Percentiles rank a stretch among this genome's conserved stretches.
These are phyloP conservation scores for Epichloe hybrida DNA, from an alignment of 2,329 filamentous ascomycete genomes.

Conservation along the genomic window DNA sequence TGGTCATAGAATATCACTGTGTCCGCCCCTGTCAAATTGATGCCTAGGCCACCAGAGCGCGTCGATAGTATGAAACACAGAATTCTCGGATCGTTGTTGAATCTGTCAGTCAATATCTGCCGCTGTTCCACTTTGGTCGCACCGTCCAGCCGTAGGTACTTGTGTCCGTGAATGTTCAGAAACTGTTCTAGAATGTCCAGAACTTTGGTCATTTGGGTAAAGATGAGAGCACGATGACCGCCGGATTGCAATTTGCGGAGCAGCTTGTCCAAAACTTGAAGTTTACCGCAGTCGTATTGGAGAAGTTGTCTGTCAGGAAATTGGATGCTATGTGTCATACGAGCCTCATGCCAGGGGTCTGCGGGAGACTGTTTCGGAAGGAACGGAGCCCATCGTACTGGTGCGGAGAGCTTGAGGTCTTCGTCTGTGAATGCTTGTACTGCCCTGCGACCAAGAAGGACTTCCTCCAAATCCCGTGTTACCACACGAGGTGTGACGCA, in stretches of 20 bases:
- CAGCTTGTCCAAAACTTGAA: constrained; percentile 77
- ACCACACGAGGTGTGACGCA: constrained; percentile 86
- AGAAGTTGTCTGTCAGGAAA: constrained; percentile 94
- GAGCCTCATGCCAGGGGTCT: constrained; percentile 87
- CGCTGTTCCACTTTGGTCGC: constrained; percentile 91
- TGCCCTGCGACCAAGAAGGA: constrained; percentile 50
- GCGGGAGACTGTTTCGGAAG: constrained; percentile 40
- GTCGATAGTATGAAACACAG: constrained; percentile 92
- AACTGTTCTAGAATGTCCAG: constrained; percentile 96
- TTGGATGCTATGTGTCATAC: constrained; percentile 85
- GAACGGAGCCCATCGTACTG: constrained; percentile 40
- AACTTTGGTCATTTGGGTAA: constrained; percentile 99
- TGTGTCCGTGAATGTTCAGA: constrained; percentile 93
- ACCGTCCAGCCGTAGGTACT: constrained; percentile 92
- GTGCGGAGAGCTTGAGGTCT: constrained; percentile 44
- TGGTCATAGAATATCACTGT: constrained; percentile 98
- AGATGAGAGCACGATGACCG: constrained; percentile 89
- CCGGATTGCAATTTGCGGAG: constrained; percentile 77
- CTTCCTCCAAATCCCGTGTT: constrained; percentile 58
- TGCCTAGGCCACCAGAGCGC: constrained; percentile 83
- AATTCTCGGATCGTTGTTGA: constrained; percentile 89
- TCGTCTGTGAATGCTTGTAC: constrained; percentile 42
- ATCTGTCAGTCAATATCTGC: constrained; percentile 88
- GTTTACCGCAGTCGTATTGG: constrained; percentile 94
- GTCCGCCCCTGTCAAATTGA: constrained; percentile 92